Percentiles rank a stretch among this genome's conserved stretches.
Evolutionary conservation across 169 alveolate genomes (phyloP).

Genomic region (Plasmodium malariae): DNA sequence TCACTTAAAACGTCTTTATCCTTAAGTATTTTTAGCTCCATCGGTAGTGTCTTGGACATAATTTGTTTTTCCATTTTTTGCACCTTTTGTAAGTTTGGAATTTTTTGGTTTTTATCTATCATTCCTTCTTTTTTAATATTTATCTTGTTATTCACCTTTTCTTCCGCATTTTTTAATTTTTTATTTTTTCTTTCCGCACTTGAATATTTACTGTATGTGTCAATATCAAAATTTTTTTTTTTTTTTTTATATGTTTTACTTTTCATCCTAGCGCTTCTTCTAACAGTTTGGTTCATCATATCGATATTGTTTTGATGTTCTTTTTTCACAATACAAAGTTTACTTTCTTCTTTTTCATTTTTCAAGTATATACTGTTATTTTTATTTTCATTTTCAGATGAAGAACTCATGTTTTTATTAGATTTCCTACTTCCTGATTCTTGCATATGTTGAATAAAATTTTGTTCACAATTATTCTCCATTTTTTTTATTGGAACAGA

Average conservation of each 20-base stretch:
- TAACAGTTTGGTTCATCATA: background rate
- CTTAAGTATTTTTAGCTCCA: slow-evolving; percentile 26
- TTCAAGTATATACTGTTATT: background rate
- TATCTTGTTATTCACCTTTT: background rate
- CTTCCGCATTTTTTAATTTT: background rate
- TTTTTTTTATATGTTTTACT: slow-evolving; percentile 16
- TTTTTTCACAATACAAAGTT: background rate
- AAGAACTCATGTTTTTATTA: background rate
- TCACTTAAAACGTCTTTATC: slow-evolving; percentile 16
- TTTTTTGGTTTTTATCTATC: slow-evolving; percentile 27
- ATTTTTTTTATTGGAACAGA: background rate
- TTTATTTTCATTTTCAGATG: background rate
- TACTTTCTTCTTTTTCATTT: background rate
- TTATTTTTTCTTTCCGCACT: background rate
- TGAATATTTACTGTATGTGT: background rate
- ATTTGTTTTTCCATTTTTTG: too few relatives aligned
- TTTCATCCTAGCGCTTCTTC: slow-evolving; percentile 44
- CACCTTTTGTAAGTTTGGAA: too few relatives aligned
- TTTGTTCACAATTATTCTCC: background rate
- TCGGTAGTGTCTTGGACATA: slow-evolving; percentile 37
- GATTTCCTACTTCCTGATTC: background rate
- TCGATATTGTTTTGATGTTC: background rate
- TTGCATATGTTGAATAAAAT: background rate
- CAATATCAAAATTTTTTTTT: background rate
- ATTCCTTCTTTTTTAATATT: slow-evolving; percentile 16